Percentiles rank a stretch among this genome's conserved stretches.
Conservation (phyloP, 257 asterid genomes). For the Nicotiana knightiana region DNA sequence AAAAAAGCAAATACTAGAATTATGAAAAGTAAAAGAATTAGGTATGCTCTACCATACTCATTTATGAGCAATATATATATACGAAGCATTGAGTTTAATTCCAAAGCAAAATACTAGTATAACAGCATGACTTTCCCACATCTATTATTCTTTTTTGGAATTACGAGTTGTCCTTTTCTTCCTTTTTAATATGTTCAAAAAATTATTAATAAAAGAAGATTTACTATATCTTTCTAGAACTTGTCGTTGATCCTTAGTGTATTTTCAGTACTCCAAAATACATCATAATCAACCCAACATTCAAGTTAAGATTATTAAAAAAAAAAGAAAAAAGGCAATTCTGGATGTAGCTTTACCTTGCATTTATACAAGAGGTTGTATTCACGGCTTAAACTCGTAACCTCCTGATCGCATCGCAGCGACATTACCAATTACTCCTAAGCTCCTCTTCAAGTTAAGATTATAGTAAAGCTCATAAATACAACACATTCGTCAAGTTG, state of each 20-base stretch:
- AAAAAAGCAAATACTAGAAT: neutral
- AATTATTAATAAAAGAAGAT: neutral
- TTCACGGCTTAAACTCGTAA: too few species aligned
- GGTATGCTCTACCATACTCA: slow-evolving; percentile 12
- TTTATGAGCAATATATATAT: neutral
- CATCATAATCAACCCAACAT: neutral
- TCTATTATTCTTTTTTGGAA: neutral
- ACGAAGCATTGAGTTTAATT: neutral
- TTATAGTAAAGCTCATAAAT: too few species aligned
- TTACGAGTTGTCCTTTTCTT: neutral
- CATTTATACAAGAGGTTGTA: too few species aligned
- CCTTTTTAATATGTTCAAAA: neutral
- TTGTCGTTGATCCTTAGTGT: neutral
- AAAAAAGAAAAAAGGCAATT: too few species aligned
- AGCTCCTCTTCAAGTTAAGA: too few species aligned
- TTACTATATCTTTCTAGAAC: neutral
- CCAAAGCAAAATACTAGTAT: neutral
- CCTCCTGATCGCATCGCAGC: too few species aligned
- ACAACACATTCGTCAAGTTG: too few species aligned
- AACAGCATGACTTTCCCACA: slow-evolving; percentile 11
- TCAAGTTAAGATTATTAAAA: neutral
- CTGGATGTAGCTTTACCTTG: too few species aligned
- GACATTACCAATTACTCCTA: too few species aligned
- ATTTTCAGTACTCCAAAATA: neutral
- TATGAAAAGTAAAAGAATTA: neutral